Conservation (phyloP, 768 basidiomycete species). For the Nidularia sp. region DNA sequence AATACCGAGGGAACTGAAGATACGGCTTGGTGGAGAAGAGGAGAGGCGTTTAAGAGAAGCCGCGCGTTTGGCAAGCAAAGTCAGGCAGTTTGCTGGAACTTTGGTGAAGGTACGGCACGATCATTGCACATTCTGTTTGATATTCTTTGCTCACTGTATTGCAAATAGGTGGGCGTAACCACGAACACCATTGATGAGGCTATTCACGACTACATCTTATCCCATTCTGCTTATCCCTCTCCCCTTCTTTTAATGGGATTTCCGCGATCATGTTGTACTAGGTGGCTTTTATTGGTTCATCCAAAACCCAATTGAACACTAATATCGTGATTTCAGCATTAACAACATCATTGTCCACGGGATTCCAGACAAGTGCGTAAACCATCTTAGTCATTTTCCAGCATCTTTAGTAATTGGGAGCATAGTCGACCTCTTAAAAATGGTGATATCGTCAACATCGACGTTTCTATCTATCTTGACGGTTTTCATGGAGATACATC, state of each 20-base stretch:
- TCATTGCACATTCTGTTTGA: background rate
- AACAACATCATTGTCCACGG: slow-evolving; percentile 89
- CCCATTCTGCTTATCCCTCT: slow-evolving; percentile 78
- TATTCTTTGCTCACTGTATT: background rate
- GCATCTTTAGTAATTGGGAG: background rate
- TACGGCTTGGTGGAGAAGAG: slow-evolving; percentile 49
- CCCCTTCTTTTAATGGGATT: slow-evolving; percentile 75
- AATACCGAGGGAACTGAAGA: slow-evolving; percentile 13
- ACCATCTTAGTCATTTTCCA: background rate
- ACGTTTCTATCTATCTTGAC: slow-evolving; percentile 79
- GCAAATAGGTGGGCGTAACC: slow-evolving; percentile 57
- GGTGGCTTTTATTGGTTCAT: slow-evolving; percentile 19
- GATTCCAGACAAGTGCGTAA: slow-evolving; percentile 80
- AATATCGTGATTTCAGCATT: slow-evolving; percentile 57
- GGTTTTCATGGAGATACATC: slow-evolving; percentile 92
- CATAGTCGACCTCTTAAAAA: slow-evolving; percentile 72
- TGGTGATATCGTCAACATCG: slow-evolving; percentile 86
- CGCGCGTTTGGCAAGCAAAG: slow-evolving; percentile 50
- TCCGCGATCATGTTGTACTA: slow-evolving; percentile 77
- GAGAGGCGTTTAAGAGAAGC: slow-evolving; percentile 50
- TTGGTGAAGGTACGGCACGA: slow-evolving; percentile 44
- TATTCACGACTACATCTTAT: slow-evolving; percentile 69
- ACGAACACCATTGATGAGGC: slow-evolving; percentile 71
- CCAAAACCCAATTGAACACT: slow-evolving; percentile 28
- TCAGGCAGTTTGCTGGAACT: slow-evolving; percentile 49